Evolutionary conservation across 805 yeast genomes (phyloP).

Genomic region (Nadsonia fulvescens): DNA sequence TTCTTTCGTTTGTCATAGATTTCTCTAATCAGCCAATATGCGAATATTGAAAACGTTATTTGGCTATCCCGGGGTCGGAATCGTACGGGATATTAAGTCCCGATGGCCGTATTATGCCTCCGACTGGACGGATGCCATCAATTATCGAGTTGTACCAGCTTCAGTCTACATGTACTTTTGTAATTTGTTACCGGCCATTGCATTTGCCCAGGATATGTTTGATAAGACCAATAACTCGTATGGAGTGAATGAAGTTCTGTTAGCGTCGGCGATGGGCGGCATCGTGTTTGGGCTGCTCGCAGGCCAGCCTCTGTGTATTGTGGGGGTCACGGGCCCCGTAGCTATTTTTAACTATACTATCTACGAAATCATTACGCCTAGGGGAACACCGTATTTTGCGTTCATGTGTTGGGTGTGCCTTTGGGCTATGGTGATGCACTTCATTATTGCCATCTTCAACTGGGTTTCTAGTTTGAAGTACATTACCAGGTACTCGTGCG

Average conservation of each 20-base stretch:
- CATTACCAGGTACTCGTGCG: slow-evolving; percentile 73
- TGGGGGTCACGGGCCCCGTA: slow-evolving; percentile 95
- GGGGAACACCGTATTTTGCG: slow-evolving; percentile 44
- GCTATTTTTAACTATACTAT: slow-evolving; percentile 85
- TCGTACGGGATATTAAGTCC: slow-evolving; percentile 30
- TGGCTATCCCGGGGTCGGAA: slow-evolving; percentile 28
- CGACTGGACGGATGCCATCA: slow-evolving; percentile 70
- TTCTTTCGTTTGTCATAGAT: too few species aligned
- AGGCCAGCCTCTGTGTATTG: slow-evolving; percentile 88
- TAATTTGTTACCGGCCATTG: slow-evolving; percentile 78
- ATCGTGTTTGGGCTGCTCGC: slow-evolving; percentile 67
- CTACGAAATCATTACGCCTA: slow-evolving; percentile 44
- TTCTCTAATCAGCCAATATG: too few species aligned
- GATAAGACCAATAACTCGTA: slow-evolving; percentile 74
- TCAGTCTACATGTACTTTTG: slow-evolving; percentile 74
- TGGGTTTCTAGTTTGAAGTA: slow-evolving; percentile 46
- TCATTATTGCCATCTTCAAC: slow-evolving; percentile 52
- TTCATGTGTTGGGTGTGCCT: slow-evolving; percentile 93
- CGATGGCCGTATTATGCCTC: slow-evolving; percentile 51
- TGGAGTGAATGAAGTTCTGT: slow-evolving; percentile 78
- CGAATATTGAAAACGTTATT: too few species aligned
- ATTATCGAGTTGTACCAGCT: slow-evolving; percentile 78
- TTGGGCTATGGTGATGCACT: slow-evolving; percentile 78
- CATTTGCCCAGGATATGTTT: slow-evolving; percentile 94
- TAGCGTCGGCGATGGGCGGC: slow-evolving; percentile 79